Percentiles rank a stretch among this genome's conserved stretches.
These are phyloP conservation scores for Phytophthora meadii DNA, from an alignment of 352 stramenopile species.

Conservation along the genomic window DNA sequence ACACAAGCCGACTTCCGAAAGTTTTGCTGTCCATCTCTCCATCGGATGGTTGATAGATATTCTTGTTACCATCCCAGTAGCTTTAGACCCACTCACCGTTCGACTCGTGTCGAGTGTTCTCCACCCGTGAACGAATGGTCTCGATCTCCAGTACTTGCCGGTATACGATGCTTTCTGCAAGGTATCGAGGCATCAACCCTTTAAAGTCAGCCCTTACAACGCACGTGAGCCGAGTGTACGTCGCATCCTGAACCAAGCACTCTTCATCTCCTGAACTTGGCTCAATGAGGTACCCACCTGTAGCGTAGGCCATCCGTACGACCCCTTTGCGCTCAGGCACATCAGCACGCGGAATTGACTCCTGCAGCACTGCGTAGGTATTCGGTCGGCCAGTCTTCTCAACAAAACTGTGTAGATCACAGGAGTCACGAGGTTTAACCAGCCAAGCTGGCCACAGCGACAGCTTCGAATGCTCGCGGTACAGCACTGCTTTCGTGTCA, in stretches of 20 bases:
- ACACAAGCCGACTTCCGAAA: constrained; percentile 27
- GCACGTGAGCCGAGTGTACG: constrained; percentile 56
- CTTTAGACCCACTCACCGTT: constrained; percentile 37
- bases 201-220: constrained; percentile 71
- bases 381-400: constrained; percentile 65
- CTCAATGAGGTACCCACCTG: constrained; percentile 75
- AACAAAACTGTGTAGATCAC: constrained; percentile 82
- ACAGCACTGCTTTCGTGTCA: constrained; percentile 69
- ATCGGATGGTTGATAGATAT: constrained; percentile 41
- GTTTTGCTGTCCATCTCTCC: constrained; percentile 32
- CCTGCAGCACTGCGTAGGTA: constrained; percentile 73
- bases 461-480: constrained; percentile 70
- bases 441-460: constrained; percentile 84
- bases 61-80: not conserved
- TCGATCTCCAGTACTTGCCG: constrained; percentile 75
- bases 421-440: constrained; percentile 82
- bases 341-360: constrained; percentile 71
- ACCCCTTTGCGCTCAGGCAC: constrained; percentile 73
- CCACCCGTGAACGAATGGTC: constrained; percentile 55
- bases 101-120: constrained; percentile 34
- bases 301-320: constrained; percentile 78
- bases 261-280: constrained; percentile 39
- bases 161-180: constrained; percentile 81
- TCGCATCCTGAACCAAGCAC: not conserved
- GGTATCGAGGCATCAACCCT: constrained; percentile 63